Evolutionary conservation across 2,329 filamentous ascomycete species (phyloP).

Genomic region (Rhynchosporium secalis): DNA sequence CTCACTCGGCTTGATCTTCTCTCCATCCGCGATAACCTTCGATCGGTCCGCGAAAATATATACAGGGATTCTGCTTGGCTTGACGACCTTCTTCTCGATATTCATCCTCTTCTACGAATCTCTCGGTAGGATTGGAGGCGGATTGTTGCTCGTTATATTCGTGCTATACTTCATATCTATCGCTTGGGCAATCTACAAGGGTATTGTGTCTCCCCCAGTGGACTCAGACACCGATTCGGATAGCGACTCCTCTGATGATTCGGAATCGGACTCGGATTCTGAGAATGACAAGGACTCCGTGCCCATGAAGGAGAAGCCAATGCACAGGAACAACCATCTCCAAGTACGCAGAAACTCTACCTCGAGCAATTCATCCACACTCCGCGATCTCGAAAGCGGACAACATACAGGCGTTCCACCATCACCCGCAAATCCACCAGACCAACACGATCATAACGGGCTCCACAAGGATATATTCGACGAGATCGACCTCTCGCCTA

Average conservation of each 20-base stretch:
- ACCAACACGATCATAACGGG: not conserved
- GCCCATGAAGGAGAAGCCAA: conserved; percentile 16
- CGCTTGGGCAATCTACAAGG: conserved; percentile 47
- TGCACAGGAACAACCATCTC: not conserved
- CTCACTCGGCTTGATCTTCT: conserved; percentile 51
- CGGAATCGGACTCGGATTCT: conserved; percentile 24
- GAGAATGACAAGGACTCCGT: conserved; percentile 14
- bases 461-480: conserved; percentile 23
- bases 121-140: conserved; percentile 42
- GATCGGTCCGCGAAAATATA: conserved; percentile 52
- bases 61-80: conserved; percentile 43
- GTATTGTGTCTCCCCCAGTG: conserved; percentile 45
- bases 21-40: conserved; percentile 42
- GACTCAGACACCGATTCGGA: conserved; percentile 47
- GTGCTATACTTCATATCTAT: conserved; percentile 47
- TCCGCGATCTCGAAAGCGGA: conserved; percentile 19
- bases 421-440: conserved; percentile 7
- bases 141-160: conserved; percentile 46
- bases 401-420: conserved; percentile 9
- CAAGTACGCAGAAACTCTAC: conserved; percentile 14
- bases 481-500: conserved; percentile 14
- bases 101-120: conserved; percentile 38
- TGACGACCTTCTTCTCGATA: conserved; percentile 45
- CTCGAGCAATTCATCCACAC: conserved; percentile 21
- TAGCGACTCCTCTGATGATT: conserved; percentile 37